Conservation (phyloP, 108 stramenopile genomes). For the Stephanodiscus minutulus region DNA sequence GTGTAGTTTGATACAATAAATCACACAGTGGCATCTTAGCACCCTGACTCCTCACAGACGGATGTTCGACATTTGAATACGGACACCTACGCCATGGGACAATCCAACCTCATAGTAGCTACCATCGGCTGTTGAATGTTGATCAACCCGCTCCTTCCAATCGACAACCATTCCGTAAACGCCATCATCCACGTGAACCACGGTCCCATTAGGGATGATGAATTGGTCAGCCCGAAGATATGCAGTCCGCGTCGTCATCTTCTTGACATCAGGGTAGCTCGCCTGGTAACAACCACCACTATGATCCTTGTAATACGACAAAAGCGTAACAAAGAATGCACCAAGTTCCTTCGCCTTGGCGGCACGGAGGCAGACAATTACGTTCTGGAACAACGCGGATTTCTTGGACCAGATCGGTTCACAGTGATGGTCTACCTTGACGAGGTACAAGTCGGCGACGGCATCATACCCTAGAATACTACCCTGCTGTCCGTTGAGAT, state of each 20-base stretch:
- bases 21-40: too few species aligned
- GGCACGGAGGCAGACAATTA: constrained; percentile 14
- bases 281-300: constrained; percentile 7
- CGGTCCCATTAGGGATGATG: constrained; percentile 13
- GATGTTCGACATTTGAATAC: background rate
- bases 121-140: background rate
- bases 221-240: constrained; percentile 14
- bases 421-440: constrained; percentile 13
- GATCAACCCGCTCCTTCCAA: constrained; percentile 7
- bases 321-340: constrained; percentile 3
- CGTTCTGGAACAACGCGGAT: constrained; percentile 14
- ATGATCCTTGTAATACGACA: constrained; percentile 10
- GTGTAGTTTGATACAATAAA: too few species aligned
- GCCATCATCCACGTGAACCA: constrained; percentile 3
- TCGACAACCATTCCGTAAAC: constrained; percentile 2
- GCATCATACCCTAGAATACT: constrained; percentile 6
- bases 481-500: constrained; percentile 16
- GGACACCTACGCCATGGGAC: background rate
- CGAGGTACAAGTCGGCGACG: constrained; percentile 1
- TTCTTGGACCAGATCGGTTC: constrained; percentile 5
- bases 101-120: constrained; percentile 9
- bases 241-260: background rate
- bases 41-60: background rate
- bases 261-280: background rate
- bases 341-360: constrained; percentile 7